Evolutionary conservation across 305 asterid species (phyloP).

Genomic region (Plantago lanceolata): DNA sequence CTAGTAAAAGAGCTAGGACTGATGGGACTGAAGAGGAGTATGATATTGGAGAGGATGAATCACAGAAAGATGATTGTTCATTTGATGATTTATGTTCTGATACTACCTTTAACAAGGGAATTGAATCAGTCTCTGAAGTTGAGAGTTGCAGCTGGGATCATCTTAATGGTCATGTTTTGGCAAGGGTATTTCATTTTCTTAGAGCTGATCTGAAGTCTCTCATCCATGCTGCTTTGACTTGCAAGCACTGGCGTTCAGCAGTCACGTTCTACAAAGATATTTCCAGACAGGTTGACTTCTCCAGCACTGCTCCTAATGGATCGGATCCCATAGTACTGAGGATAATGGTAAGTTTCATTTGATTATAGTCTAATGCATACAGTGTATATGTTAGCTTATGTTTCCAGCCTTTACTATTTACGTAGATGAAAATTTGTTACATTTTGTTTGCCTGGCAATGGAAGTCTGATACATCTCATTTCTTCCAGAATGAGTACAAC

Average conservation of each 20-base stretch:
- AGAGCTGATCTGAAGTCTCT: slow-evolving; percentile 80
- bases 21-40: slow-evolving; percentile 63
- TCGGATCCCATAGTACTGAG: slow-evolving; percentile 54
- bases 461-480: slow-evolving; percentile 23
- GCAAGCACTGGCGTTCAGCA: slow-evolving; percentile 88
- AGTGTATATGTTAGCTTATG: slow-evolving; percentile 6
- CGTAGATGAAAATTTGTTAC: slow-evolving; percentile 16
- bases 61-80: slow-evolving; percentile 37
- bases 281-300: slow-evolving; percentile 69
- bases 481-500: slow-evolving; percentile 76
- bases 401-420: background rate
- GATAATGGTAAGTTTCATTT: slow-evolving; percentile 57
- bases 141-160: slow-evolving; percentile 67
- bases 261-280: slow-evolving; percentile 56
- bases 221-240: slow-evolving; percentile 64
- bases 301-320: slow-evolving; percentile 57
- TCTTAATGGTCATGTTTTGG: slow-evolving; percentile 74
- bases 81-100: slow-evolving; percentile 72
- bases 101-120: slow-evolving; percentile 42
- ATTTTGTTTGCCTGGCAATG: slow-evolving; percentile 19
- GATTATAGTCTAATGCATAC: background rate
- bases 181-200: slow-evolving; percentile 88
- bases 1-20: slow-evolving; percentile 61
- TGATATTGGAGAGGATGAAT: slow-evolving; percentile 50
- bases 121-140: slow-evolving; percentile 34